Evolutionary conservation across 2,329 filamentous ascomycete genomes (phyloP), one percentile per base, ranked within the genome.

Genomic region (Ceratocystis alfenasii): DNA sequence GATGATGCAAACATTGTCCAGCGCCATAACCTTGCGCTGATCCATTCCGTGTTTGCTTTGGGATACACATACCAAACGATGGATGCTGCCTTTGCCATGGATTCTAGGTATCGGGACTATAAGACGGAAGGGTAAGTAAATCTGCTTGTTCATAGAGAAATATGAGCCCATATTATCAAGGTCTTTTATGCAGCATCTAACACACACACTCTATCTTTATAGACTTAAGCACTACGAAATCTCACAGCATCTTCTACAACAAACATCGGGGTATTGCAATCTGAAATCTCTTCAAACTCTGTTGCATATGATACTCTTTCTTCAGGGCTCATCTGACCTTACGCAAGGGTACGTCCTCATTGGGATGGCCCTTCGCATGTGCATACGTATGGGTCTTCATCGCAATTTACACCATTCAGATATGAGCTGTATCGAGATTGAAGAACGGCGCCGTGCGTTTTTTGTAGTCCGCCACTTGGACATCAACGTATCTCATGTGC

Each of bases 331-430:
- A 1, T 88, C 88, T 8, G 89, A 90, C 72, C 77, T 93, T 36
- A 89, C 86, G 72, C 87, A 85, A 8, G 93, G 89, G 72, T 93
- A 93, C 74, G 84, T 88, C 0, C 91, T 90, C 70, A 81, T 93
- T 61, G 89, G 89, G 5, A 87, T 93, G 70, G 89, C 88, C 1
- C 77, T 92, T 62, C 83, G 88, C 63, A 87, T 87, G 5, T 85
- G 87, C n/a, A 75, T 93, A 44, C 83, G 88, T 33, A 86, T 93
- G 76, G 89, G 89, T 6, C 78, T 93, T 30, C 89, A 94, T 73
- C 86, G 89, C 64, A 83, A 88, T 68, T 76, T 93, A 5, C 78
- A 85, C 12, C 83, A 87, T 61, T 80, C 83, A 65, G 80, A 81
- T 66, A 80, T 87, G 65, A 80, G 82, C 62, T 79, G 83, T 1